Conservation (phyloP, 805 yeast genomes). For the Myxozyma melibiosi region DNA sequence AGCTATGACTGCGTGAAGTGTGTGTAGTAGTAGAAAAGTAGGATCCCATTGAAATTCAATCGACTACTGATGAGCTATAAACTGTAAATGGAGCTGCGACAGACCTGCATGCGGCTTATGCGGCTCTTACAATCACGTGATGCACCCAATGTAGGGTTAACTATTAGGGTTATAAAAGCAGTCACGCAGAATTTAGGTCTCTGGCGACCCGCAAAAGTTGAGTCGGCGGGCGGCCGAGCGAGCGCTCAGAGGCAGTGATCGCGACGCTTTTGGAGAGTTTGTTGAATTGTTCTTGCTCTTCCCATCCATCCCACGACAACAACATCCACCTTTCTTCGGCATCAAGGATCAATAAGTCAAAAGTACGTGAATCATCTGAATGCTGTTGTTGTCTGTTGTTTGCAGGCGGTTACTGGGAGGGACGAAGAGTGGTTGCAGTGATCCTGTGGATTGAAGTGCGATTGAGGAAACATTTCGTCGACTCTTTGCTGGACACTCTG, state of each 20-base stretch:
- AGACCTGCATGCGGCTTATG: neutral
- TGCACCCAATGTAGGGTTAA: neutral
- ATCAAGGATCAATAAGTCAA: constrained; percentile 9
- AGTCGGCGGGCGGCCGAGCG: neutral
- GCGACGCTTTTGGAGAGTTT: neutral
- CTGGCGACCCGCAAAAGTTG: too few species aligned
- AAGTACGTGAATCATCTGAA: constrained; percentile 1
- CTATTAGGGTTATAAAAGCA: neutral
- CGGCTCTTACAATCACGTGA: neutral
- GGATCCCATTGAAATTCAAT: too few species aligned
- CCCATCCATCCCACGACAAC: constrained; percentile 14
- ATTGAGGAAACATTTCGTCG: too few species aligned
- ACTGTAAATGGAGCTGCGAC: too few species aligned
- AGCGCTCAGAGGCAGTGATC: neutral
- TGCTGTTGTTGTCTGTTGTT: neutral
- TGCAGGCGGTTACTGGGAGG: neutral
- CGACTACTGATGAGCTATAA: too few species aligned
- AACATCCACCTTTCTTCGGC: constrained; percentile 9
- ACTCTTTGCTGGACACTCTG: too few species aligned
- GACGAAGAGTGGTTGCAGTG: too few species aligned
- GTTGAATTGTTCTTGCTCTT: constrained; percentile 8
- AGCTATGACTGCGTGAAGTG: too few species aligned
- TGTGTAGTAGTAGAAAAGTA: too few species aligned
- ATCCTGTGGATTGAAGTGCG: too few species aligned
- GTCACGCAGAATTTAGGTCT: constrained; percentile 7